Evolutionary conservation across 108 stramenopile species (phyloP).

Genomic region (Conticribra weissflogii): DNA sequence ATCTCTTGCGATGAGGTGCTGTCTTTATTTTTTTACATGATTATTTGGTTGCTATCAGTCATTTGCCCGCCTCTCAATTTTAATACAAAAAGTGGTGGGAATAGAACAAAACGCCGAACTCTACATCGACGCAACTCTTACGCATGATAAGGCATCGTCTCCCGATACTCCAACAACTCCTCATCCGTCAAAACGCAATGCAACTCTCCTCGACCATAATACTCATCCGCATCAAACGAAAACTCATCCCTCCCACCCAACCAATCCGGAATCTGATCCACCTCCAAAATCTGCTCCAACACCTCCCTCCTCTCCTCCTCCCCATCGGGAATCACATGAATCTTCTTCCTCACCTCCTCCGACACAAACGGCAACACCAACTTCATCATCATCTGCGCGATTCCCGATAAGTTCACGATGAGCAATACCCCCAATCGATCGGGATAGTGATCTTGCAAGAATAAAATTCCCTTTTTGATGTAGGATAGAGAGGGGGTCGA

Average conservation of each 20-base stretch:
- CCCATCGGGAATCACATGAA: constrained; percentile 64
- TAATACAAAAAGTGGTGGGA: too few species aligned
- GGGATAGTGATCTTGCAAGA: constrained; percentile 83
- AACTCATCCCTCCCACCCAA: constrained; percentile 70
- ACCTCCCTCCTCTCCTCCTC: constrained; percentile 37
- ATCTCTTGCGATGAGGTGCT: too few species aligned
- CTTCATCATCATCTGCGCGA: constrained; percentile 63
- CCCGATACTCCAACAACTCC: constrained; percentile 48
- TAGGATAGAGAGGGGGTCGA: constrained; percentile 50
- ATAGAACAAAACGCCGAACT: too few species aligned
- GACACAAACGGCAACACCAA: constrained; percentile 67
- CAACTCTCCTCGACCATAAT: constrained; percentile 42
- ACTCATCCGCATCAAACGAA: constrained; percentile 51
- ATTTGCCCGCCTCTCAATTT: too few species aligned
- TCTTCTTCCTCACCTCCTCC: constrained; percentile 73
- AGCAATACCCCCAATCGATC: constrained; percentile 70
- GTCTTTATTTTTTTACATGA: too few species aligned
- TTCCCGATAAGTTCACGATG: constrained; percentile 56
- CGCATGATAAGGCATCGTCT: constrained; percentile 74
- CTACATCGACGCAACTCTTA: too few species aligned
- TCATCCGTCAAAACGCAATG: constrained; percentile 54
- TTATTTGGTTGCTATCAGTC: too few species aligned
- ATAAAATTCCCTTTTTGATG: constrained; percentile 55
- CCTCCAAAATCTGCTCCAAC: constrained; percentile 59
- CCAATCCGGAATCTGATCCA: constrained; percentile 61